A percentile compares a stretch with the other conserved stretches of the same genome.
phyloP scores from a whole-genome alignment of 2,329 filamentous ascomycete species.

The Leptodontidium sp. region DNA sequence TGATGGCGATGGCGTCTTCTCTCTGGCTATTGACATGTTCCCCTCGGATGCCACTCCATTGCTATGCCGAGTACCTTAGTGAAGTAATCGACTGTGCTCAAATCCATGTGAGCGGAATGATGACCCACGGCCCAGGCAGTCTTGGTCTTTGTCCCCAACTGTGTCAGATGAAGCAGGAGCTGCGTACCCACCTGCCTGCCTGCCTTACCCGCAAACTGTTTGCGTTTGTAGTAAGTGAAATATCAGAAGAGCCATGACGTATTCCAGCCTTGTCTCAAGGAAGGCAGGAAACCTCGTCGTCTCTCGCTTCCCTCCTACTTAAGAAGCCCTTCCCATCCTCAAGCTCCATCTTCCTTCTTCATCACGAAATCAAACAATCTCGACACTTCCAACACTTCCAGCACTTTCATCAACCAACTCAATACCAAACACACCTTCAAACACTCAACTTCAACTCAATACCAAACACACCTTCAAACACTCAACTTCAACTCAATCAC shows the following conservation, averaged over 20 bases:
- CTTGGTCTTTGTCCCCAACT: neutral
- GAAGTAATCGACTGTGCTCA: too few relatives aligned
- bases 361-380: neutral
- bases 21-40: neutral
- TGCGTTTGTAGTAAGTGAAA: constrained; percentile 15
- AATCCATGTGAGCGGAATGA: neutral
- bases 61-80: neutral
- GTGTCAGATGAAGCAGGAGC: neutral
- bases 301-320: constrained; percentile 18
- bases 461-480: constrained; percentile 27
- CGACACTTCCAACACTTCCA: neutral
- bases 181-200: neutral
- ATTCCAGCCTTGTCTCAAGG: constrained; percentile 9
- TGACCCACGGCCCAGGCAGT: neutral
- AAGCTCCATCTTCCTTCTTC: neutral
- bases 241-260: constrained; percentile 13
- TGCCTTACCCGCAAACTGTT: constrained; percentile 12
- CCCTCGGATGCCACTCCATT: neutral
- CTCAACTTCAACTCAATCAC: constrained; percentile 40
- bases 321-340: constrained; percentile 12
- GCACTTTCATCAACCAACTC: neutral
- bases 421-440: constrained; percentile 28
- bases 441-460: constrained; percentile 22
- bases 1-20: constrained; percentile 7
- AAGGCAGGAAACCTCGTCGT: constrained; percentile 17